A percentile compares a stretch with the other conserved stretches of the same genome.
These are phyloP conservation scores for Dryas alaskensis DNA, from an alignment of 306 rosid genomes.

Conservation along the genomic window DNA sequence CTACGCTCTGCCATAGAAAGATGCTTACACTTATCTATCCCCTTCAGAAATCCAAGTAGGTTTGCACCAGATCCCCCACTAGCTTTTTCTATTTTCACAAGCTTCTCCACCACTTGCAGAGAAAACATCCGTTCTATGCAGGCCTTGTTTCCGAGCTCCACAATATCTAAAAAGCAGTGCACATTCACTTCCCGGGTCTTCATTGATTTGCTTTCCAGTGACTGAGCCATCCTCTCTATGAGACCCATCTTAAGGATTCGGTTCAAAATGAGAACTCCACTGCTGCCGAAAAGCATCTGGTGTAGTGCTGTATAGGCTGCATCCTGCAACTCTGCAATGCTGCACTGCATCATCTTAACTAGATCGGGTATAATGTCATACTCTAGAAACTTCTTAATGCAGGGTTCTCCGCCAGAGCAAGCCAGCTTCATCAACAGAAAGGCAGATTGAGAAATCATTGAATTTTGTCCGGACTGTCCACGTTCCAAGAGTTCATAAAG, in stretches of 20 bases:
- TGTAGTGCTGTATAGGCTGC: constrained; percentile 25
- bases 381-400: constrained; percentile 25
- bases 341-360: constrained; percentile 32
- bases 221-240: constrained; percentile 28
- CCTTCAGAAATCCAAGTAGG: constrained; percentile 30
- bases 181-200: constrained; percentile 26
- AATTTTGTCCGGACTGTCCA: constrained; percentile 7
- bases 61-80: constrained; percentile 19
- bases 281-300: constrained; percentile 32
- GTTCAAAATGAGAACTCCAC: constrained; percentile 26
- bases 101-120: constrained; percentile 34
- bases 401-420: constrained; percentile 34
- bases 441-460: constrained; percentile 16
- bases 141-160: constrained; percentile 34
- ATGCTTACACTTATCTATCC: constrained; percentile 32
- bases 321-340: constrained; percentile 20
- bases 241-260: constrained; percentile 26
- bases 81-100: constrained; percentile 21
- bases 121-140: constrained; percentile 29
- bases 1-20: constrained; percentile 30
- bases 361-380: constrained; percentile 29
- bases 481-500: constrained; percentile 22
- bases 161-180: constrained; percentile 27
- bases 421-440: constrained; percentile 32
- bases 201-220: constrained; percentile 31